Evolutionary conservation across 2,329 filamentous ascomycete genomes (phyloP), one percentile per base, ranked within the genome.

Genomic region (Fusarium metavorans): DNA sequence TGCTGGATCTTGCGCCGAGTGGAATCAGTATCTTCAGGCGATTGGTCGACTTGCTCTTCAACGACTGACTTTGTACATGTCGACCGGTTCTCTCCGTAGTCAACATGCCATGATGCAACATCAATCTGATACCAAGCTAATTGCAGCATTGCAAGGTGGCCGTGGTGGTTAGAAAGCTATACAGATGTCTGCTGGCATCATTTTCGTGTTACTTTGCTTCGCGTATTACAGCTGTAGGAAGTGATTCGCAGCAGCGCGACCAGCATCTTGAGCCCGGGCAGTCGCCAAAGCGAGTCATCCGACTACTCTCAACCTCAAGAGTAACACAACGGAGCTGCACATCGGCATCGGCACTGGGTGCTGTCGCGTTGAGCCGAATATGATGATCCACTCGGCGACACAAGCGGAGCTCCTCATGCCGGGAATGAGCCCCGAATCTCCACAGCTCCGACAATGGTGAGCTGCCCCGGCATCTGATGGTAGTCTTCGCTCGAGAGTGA

Each of bases 381-480:
- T 25, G 18, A 3, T 18, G 39, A 18, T 35, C 58, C 58, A 35
- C 58, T 23, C 58, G 57, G 25, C 25, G 57, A 41, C 25, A 43
- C 25, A 43, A 60, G n/a, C 57, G 57, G 57, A 32, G 57, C 13
- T 60, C 25, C 9, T 60, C 8, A 27, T 60, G 37, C 25, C 37
- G 35, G 37, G 14, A 60, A 43, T 23, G 32, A 25, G 16, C 13
- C 37, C 16, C 11, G n/a, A 32, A 32, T 59, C 57, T 43, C 57
- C 57, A 60, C 37, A 43, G n/a, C 35, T n/a, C 37, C 57, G 57
- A 37, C 39, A 35, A 61, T 61, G n/a, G n/a, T n/a, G 58, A 61
- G 39, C 6, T 30, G 58, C 20, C 43, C 32, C 41, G 30, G 41
- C 39, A 61, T 48, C 39, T 43, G n/a, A 10, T 25, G n/a, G 4